Evolutionary conservation across 1,139 yeast genomes (phyloP).

Genomic region (Scheffersomyces insectosa): DNA sequence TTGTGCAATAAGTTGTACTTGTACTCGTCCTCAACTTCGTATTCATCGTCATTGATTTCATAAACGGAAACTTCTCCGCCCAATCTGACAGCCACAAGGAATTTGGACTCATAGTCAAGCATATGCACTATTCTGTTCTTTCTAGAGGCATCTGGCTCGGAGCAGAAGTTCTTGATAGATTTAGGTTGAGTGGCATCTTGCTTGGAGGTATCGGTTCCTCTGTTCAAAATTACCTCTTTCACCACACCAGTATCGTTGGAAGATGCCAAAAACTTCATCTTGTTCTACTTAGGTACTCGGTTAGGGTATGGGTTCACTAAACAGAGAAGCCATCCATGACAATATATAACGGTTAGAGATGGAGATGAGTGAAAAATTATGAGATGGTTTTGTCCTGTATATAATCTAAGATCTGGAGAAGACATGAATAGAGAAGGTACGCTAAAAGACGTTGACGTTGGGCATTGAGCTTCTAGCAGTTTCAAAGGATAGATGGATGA

Average conservation of each 20-base stretch:
- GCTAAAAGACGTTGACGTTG: too few relatives aligned
- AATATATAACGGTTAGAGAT: too few relatives aligned
- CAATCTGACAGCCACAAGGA: slow-evolving; percentile 42
- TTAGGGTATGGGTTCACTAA: too few relatives aligned
- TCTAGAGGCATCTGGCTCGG: slow-evolving; percentile 30
- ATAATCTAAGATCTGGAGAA: too few relatives aligned
- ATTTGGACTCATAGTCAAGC: slow-evolving; percentile 29
- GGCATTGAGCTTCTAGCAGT: too few relatives aligned
- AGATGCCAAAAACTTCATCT: slow-evolving; percentile 54
- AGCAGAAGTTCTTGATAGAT: slow-evolving; percentile 40
- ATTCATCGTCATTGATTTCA: slow-evolving; percentile 21
- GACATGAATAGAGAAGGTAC: too few relatives aligned
- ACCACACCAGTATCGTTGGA: slow-evolving; percentile 59
- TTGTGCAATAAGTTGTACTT: slow-evolving; percentile 23
- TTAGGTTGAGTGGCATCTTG: slow-evolving; percentile 59
- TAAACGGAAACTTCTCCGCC: slow-evolving; percentile 45
- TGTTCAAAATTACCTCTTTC: slow-evolving; percentile 55
- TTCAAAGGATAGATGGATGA: too few relatives aligned
- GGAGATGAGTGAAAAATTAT: too few relatives aligned
- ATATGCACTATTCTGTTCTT: slow-evolving; percentile 29
- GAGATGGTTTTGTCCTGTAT: too few relatives aligned
- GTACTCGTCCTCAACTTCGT: slow-evolving; percentile 9
- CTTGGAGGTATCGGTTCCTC: slow-evolving; percentile 71
- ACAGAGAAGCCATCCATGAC: too few relatives aligned
- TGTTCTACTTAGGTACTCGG: neutral